Evolutionary conservation across 305 asterid genomes (phyloP), one percentile per base, ranked within the genome.

Genomic region (Solanum aculeatissimum): DNA sequence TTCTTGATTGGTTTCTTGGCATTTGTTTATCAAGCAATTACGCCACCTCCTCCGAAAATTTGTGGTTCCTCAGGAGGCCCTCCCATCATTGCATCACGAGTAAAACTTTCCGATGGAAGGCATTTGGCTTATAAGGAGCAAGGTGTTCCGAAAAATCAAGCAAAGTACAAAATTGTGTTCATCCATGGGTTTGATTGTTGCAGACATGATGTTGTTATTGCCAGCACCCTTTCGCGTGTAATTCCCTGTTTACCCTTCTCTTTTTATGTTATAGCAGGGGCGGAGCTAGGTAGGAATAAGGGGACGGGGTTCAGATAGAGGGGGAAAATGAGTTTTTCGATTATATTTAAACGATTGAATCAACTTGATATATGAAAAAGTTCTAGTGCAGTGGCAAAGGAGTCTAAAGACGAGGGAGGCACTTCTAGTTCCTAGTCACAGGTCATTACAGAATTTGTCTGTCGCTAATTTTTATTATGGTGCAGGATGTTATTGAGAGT

Each of bases 1-100:
- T 53, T 85, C 54, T 86, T 85, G 18, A 53, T 84, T 32, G 89
- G 89, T 7, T n/a, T 88, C 43, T 60, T 86, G 62, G 88, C 89
- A 27, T 86, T 69, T 19, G 84, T 27, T 21, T 80, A 80, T 80
- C 57, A 80, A 10, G 71, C 68, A 58, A 58, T 80, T 21, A 40
- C 0, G 55, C 84, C 72, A n/a, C 84, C 84, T 40, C 72, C 84
- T 58, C 42, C 57, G 3, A 58, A 38, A 43, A 80, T 80, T 43
- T 80, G 84, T 58, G 84, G 84, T 62, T 58, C 42, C 18, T 25
- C 6, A 2, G n/a, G 19, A 40, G 72, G 84, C 7, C 84, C 84
- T 80, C 55, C 42, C 5, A 25, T 80, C 53, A 80, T 72, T n/a
- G 84, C 72, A 62, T 42, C 84, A 2, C 47, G 84, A 58, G 21